Evolutionary conservation across 352 stramenopile genomes (phyloP), one percentile per base, ranked within the genome.

Genomic region (Globisporangium yorkense): DNA sequence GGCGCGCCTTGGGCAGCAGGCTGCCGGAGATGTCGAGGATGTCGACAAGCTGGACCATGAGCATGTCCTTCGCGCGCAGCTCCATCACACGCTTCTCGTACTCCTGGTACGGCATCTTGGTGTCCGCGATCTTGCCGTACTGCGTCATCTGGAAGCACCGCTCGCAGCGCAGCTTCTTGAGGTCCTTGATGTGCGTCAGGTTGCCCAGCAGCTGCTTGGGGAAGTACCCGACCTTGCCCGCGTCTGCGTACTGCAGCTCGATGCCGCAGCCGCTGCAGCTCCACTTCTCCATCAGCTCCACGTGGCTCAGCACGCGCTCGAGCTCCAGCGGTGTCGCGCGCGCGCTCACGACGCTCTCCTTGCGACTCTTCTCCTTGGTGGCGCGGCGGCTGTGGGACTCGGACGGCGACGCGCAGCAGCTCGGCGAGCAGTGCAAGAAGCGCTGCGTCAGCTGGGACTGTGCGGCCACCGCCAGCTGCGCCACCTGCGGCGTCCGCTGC

Each of bases 31-130:
- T 96, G 67, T 97, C 90, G 15, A 97, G 87, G 43, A 97, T 92
- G 66, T 97, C 90, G 37, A 97, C 83, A 8, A 97, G 64, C 65
- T 96, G 91, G 52, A 97, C 79, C 71, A 97, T 91, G 18, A 97
- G 78, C 74, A 95, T 75, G 59, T 96, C 87, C 60, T 92, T 86
- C 43, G 84, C 70, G 33, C 88, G 82, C 29, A 97, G 71, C 69
- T 84, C 80, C 64, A 87, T 74, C n/a, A 96, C 76, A 15, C 89
- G 80, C 62, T 89, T 79, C 63, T 94, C 86, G 74, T 96, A 97
- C 67, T 95, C 85, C 18, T 76, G 66, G 67, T 91, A 92, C 44
- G 84, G 79, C 66, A 94, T 79, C 61, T 89, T 89, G 21, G 80
- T 72, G 68, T 88, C 80, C 57, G 75, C 84, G 66, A 94, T 93